Evolutionary conservation across 2,329 filamentous ascomycete genomes (phyloP), one percentile per base, ranked within the genome.

Genomic region (Cladophialophora bantiana): DNA sequence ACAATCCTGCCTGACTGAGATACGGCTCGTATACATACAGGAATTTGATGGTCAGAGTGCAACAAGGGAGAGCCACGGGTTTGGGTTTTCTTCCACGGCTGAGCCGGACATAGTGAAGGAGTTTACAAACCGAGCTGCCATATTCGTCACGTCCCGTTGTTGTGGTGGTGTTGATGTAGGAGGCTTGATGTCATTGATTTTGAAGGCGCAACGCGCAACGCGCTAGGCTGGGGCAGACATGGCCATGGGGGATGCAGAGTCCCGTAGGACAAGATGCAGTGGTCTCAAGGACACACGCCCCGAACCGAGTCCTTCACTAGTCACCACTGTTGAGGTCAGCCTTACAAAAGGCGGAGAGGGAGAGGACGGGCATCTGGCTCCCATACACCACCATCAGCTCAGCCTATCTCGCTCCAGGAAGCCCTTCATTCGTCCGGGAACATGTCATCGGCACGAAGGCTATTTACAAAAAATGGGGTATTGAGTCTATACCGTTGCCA

Each of bases 201-300:
- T 26, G 45, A 10, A 26, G 18, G 45, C 4, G 9, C 20, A 26
- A 26, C 2, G 42, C 9, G 9, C 45, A 10, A 26, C 4, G 20
- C 13, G 26, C 9, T 10, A n/a, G 52, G 12, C 15, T 12, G 31
- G 15, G 26, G 34, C n/a, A 26, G 26, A 55, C 10, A 12, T 35
- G 50, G 26, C 56, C 45, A 56, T 61, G 48, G 34, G 45, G 61
- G 10, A 65, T 69, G 32, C 61, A 67, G 34, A 61, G 45, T 10
- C 45, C 45, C 18, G 45, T 18, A 26, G 26, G 26, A 26, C 26
- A 26, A 26, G 26, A 26, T 26, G 3, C 26, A 26, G 26, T 26
- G 26, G 26, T 26, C 26, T 26, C 26, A 26, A 26, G 2, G 26
- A 26, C 26, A 26, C 26, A 26, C 26, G 26, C 26, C 26, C 26